A percentile compares a stretch with the other conserved stretches of the same genome.
phyloP scores from a whole-genome alignment of 2,329 filamentous ascomycete species.

The Trichoderma afroharzianum region DNA sequence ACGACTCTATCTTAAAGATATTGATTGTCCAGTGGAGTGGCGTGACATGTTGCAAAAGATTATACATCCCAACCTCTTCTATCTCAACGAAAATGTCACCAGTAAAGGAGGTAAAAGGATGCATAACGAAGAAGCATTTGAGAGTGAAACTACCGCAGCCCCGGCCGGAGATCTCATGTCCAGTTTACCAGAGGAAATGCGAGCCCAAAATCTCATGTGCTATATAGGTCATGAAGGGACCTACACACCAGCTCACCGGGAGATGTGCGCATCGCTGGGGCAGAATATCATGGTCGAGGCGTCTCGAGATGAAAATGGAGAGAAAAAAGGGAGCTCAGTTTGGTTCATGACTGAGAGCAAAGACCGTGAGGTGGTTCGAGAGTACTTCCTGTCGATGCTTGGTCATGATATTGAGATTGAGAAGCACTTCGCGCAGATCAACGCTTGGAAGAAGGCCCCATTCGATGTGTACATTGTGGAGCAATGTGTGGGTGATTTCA shows the following conservation, averaged over 20 bases:
- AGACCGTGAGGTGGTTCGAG: constrained; percentile 82
- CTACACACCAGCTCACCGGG: constrained; percentile 89
- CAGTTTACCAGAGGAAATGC: constrained; percentile 79
- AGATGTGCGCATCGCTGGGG: constrained; percentile 95
- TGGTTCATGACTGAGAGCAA: constrained; percentile 99
- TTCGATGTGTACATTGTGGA: constrained; percentile 93
- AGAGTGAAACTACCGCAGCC: constrained; percentile 56
- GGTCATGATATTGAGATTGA: constrained; percentile 97
- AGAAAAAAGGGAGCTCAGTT: constrained; percentile 82
- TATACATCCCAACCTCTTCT: constrained; percentile 80
- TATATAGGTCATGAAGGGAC: constrained; percentile 98
- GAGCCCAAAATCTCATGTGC: constrained; percentile 95
- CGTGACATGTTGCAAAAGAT: constrained; percentile 71
- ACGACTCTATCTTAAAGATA: constrained; percentile 92
- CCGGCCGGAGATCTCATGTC: constrained; percentile 92
- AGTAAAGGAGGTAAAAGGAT: constrained; percentile 32
- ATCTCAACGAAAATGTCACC: constrained; percentile 76
- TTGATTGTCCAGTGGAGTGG: constrained; percentile 90
- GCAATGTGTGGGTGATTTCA: constrained; percentile 85
- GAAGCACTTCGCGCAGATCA: constrained; percentile 92
- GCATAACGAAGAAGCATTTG: constrained; percentile 38
- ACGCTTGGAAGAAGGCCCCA: constrained; percentile 91
- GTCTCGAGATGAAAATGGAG: constrained; percentile 67
- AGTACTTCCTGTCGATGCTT: constrained; percentile 89
- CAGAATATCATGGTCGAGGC: constrained; percentile 99